A percentile compares a stretch with the other conserved stretches of the same genome.
phyloP scores from a whole-genome alignment of 1,284 basidiomycete genomes.

The Cryptococcus sp. region DNA sequence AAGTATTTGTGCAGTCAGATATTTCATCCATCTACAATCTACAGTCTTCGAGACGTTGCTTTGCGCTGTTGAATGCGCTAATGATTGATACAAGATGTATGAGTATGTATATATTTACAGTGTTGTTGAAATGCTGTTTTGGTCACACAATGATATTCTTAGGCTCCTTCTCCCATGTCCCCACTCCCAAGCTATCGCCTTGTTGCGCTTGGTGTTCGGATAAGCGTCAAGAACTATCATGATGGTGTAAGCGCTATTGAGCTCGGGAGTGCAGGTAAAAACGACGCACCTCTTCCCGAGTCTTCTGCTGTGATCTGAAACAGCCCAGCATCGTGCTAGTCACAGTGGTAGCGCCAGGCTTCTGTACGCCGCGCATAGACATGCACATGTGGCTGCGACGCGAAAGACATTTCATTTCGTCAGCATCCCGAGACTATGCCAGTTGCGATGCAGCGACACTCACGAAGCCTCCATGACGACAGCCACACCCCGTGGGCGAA shows the following conservation, averaged over 20 bases:
- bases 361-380: conserved; percentile 99
- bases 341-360: conserved; percentile 91
- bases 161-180: no score
- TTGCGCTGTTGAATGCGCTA: no score
- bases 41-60: no score
- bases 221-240: conserved; percentile 23
- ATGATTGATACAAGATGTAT: no score
- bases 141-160: no score
- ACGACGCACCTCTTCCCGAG: conserved; percentile 75
- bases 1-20: no score
- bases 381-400: conserved; percentile 88
- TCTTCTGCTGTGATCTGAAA: conserved; percentile 96
- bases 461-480: conserved; percentile 98
- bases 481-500: conserved; percentile 95
- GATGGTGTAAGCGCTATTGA: neutral
- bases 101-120: no score
- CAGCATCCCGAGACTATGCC: neutral
- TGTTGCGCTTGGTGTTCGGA: conserved; percentile 22
- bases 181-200: conserved; percentile 5
- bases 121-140: no score
- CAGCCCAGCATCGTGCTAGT: conserved; percentile 99
- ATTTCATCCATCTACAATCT: no score
- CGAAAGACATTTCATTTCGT: neutral
- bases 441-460: conserved; percentile 49
- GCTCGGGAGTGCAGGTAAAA: neutral